A percentile compares a stretch with the other conserved stretches of the same genome.
Evolutionary conservation across 1,139 yeast species (phyloP).

Genomic region (Debaryomyces sp.): DNA sequence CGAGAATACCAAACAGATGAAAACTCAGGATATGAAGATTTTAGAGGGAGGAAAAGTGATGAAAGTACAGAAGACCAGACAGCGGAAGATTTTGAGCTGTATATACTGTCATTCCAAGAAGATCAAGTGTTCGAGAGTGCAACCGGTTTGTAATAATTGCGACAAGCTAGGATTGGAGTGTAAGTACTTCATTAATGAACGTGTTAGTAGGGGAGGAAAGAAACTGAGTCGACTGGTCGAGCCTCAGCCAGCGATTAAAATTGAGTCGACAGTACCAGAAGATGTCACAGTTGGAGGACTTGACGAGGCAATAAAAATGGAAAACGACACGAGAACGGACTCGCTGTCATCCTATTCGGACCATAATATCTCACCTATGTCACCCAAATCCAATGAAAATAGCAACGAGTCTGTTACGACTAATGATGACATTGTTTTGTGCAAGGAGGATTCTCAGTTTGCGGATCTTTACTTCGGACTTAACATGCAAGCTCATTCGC

Average conservation of each 20-base stretch:
- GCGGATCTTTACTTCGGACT: conserved; percentile 7
- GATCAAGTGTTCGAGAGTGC: conserved; percentile 58
- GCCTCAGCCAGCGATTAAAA: background rate
- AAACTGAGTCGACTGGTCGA: conserved; percentile 19
- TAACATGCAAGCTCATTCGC: conserved; percentile 1
- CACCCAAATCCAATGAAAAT: conserved; percentile 6
- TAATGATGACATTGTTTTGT: conserved; percentile 5
- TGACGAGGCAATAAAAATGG: background rate
- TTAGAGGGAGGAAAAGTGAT: conserved; percentile 46
- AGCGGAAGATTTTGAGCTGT: conserved; percentile 58
- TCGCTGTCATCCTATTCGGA: conserved; percentile 9
- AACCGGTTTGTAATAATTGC: conserved; percentile 54
- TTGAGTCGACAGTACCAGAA: background rate
- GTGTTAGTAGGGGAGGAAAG: conserved; percentile 53
- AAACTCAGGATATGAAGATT: conserved; percentile 10
- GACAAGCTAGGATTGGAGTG: conserved; percentile 46
- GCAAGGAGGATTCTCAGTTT: conserved; percentile 5
- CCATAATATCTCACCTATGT: conserved; percentile 6
- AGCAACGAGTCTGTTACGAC: conserved; percentile 8
- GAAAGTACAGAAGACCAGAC: conserved; percentile 62
- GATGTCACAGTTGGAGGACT: background rate
- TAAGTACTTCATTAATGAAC: conserved; percentile 58
- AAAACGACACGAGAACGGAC: background rate
- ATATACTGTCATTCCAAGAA: conserved; percentile 65
- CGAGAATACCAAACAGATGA: background rate